These are phyloP conservation scores for Petunia secreta DNA, from an alignment of 257 asterid genomes.

Conservation along the genomic window DNA sequence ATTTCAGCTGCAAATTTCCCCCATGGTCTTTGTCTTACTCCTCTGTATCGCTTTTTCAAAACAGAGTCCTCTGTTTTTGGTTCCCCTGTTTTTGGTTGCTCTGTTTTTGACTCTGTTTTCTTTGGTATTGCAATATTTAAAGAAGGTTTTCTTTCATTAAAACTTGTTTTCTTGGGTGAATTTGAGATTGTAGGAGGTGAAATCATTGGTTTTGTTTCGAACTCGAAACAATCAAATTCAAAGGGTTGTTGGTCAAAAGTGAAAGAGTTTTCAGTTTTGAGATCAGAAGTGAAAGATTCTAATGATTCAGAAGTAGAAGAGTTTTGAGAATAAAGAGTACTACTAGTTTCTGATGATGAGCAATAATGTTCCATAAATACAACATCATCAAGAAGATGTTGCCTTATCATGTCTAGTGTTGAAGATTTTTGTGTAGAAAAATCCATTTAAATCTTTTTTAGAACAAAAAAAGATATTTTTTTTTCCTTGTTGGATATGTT, in stretches of 20 bases:
- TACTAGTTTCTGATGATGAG: neutral
- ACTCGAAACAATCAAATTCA: neutral
- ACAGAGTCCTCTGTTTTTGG: neutral
- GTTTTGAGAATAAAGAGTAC: constrained; percentile 24
- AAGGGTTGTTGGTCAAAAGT: neutral
- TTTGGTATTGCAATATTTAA: constrained; percentile 66
- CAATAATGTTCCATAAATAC: neutral
- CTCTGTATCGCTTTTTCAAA: constrained; percentile 42
- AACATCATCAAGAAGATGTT: constrained; percentile 31
- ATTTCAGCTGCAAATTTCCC: constrained; percentile 54
- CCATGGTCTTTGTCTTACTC: constrained; percentile 57
- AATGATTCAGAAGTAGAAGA: neutral
- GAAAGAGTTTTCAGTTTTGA: constrained; percentile 8
- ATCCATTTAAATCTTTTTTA: constrained; percentile 19
- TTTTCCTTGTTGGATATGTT: neutral
- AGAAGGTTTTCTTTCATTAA: constrained; percentile 59
- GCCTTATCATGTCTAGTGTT: constrained; percentile 26
- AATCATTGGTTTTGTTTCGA: constrained; percentile 7
- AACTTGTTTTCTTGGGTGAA: constrained; percentile 5
- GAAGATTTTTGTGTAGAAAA: neutral
- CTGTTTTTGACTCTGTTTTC: constrained; percentile 8
- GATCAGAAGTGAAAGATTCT: constrained; percentile 11
- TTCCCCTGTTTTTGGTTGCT: neutral
- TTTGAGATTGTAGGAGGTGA: neutral
- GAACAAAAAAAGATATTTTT: neutral